Conservation (phyloP, 2,329 filamentous ascomycete genomes). For the Nemania serpens region DNA sequence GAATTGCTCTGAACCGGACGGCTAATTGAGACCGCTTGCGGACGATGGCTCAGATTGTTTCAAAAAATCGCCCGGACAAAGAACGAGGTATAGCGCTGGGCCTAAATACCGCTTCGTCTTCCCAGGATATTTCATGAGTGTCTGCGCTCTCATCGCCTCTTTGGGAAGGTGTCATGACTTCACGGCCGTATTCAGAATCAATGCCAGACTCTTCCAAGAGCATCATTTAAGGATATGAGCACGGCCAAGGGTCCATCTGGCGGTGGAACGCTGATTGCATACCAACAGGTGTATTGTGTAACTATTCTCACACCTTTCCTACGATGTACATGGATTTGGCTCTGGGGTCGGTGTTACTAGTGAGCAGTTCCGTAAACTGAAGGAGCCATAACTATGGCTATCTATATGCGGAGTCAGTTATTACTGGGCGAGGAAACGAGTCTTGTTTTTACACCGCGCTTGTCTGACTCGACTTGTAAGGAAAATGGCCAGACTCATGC, state of each 20-base stretch:
- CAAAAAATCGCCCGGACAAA: background rate
- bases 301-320: conserved; percentile 17
- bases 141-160: conserved; percentile 15
- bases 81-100: background rate
- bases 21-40: background rate
- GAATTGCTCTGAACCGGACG: background rate
- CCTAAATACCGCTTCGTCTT: conserved; percentile 13
- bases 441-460: background rate
- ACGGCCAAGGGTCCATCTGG: conserved; percentile 10
- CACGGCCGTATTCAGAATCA: conserved; percentile 29
- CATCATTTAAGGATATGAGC: conserved; percentile 16
- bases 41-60: background rate
- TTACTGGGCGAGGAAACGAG: conserved; percentile 12
- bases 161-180: conserved; percentile 11
- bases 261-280: conserved; percentile 27
- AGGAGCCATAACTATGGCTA: conserved; percentile 7
- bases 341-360: conserved; percentile 16
- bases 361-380: conserved; percentile 13
- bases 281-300: conserved; percentile 22
- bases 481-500: background rate
- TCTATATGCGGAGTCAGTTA: conserved; percentile 5
- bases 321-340: background rate
- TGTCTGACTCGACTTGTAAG: conserved; percentile 1
- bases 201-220: conserved; percentile 14
- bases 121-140: conserved; percentile 7